Evolutionary conservation across 768 basidiomycete genomes (phyloP), one percentile per base, ranked within the genome.

Genomic region (Lactarius psammicola): DNA sequence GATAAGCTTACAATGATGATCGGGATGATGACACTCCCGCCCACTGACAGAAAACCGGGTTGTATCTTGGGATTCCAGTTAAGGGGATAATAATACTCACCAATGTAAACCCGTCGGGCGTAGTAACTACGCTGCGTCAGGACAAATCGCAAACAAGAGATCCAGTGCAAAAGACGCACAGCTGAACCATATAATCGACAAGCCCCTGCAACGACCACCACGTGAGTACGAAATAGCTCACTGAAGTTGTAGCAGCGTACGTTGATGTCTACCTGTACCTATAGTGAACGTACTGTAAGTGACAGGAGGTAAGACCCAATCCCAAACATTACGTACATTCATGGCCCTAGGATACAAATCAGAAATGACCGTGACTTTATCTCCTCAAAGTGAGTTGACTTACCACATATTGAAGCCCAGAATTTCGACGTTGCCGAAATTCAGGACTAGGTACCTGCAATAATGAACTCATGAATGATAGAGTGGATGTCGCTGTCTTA

Each of bases 391-490:
- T 28, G 26, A 23, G 31, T 23, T 17, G 17, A 70, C 77, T 62
- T 56, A 83, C 83, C 82, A 83, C 57, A 75, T 78, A 28, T 79
- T 76, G 23, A 73, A 74, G 31, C 63, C 54, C 38, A 84, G 71
- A n/a, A 77, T 78, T 2, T 69, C 68, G 20, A 74, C 69, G 44
- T 81, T 77, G 30, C 75, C 69, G 71, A 77, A 83, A 62, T 82
- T 82, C 40, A 77, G 73, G 34, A 85, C 73, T 51, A 85, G 75
- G 70, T 81, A 82, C 76, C 83, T 84, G 57, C 8, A 11, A 40
- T 36, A 18, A 33, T 62, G 26, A 33, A 23, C 31, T 9, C 11
- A 46, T 3, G 49, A 44, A 44, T n/a, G 11, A 26, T 23, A 26
- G 18, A 18, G 20, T 13, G 40, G 30, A 28, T 20, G 10, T 13